A percentile compares a stretch with the other conserved stretches of the same genome.
Conservation (phyloP, 768 basidiomycete genomes). For the Galerina sulciceps region DNA sequence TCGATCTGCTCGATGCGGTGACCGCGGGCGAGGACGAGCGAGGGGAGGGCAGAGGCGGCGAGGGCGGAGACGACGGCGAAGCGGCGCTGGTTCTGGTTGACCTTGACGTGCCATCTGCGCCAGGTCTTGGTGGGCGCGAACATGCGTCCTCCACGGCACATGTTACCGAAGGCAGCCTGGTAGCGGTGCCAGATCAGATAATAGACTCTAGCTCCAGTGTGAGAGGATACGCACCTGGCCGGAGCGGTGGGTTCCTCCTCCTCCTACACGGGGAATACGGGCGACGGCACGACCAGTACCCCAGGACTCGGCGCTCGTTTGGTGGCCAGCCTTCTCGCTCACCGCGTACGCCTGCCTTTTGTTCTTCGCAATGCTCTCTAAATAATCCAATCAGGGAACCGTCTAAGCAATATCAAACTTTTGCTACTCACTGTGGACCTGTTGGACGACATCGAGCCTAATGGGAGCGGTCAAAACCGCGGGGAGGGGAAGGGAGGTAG, state of each 20-base stretch:
- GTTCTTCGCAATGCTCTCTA: constrained; percentile 99
- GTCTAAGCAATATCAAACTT: not conserved
- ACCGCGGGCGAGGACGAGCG: constrained; percentile 97
- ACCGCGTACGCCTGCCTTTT: constrained; percentile 96
- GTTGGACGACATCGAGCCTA: constrained; percentile 96
- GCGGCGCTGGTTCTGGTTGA: constrained; percentile 98
- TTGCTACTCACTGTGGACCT: constrained; percentile 91
- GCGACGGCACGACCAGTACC: constrained; percentile 99
- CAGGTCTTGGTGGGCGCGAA: constrained; percentile 99
- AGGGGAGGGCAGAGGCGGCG: constrained; percentile 96
- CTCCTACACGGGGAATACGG: constrained; percentile 99
- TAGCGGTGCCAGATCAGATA: not conserved
- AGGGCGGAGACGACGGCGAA: constrained; percentile 98
- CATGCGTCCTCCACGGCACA: constrained; percentile 99
- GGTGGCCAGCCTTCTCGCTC: constrained; percentile 97
- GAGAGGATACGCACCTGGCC: constrained; percentile 70
- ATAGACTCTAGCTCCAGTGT: not conserved
- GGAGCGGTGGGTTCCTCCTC: constrained; percentile 97
- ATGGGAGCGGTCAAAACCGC: constrained; percentile 98
- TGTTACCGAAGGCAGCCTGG: constrained; percentile 99
- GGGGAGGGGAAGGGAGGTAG: constrained; percentile 88
- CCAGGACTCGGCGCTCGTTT: constrained; percentile 99
- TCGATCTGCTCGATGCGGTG: constrained; percentile 98
- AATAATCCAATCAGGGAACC: constrained; percentile 12
- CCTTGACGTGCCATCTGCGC: constrained; percentile 99